phyloP scores from a whole-genome alignment of 2,329 filamentous ascomycete genomes.

The Diaporthe capsici region DNA sequence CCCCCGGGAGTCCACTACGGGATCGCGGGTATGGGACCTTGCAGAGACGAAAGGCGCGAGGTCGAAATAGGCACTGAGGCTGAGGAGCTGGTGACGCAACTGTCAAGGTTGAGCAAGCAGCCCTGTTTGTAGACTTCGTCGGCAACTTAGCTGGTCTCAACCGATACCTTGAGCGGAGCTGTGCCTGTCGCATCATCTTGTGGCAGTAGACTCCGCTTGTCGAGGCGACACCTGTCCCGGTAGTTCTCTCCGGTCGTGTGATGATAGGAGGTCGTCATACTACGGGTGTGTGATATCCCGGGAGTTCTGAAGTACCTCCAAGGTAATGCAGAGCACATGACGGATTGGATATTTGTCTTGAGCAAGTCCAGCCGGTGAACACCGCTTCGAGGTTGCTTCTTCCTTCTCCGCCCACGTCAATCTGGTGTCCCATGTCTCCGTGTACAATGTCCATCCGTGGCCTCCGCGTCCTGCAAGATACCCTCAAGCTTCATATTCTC shows the following conservation, averaged over 20 bases:
- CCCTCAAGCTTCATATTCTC: too few species aligned
- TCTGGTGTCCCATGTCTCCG: not conserved
- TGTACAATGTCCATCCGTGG: not conserved
- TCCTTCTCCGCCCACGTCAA: not conserved
- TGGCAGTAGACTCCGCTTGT: too few species aligned
- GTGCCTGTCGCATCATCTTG: not conserved
- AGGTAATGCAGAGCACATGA: not conserved
- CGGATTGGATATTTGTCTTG: not conserved
- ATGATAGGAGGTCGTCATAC: not conserved
- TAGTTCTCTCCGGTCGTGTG: not conserved
- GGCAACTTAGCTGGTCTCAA: not conserved
- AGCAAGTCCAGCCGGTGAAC: not conserved
- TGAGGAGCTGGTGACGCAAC: slow-evolving; percentile 5
- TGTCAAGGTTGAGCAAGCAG: not conserved
- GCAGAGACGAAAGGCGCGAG: slow-evolving; percentile 13
- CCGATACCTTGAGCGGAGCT: not conserved
- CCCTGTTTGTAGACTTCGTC: not conserved
- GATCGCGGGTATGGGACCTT: slow-evolving; percentile 22
- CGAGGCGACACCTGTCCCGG: too few species aligned
- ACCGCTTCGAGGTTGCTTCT: slow-evolving; percentile 1
- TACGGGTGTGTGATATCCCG: not conserved
- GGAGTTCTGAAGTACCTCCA: not conserved
- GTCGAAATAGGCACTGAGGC: slow-evolving; percentile 6
- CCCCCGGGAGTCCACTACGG: not conserved
- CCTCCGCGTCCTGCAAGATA: not conserved